Conservation (phyloP, 768 basidiomycete genomes). For the Lentinula boryana region DNA sequence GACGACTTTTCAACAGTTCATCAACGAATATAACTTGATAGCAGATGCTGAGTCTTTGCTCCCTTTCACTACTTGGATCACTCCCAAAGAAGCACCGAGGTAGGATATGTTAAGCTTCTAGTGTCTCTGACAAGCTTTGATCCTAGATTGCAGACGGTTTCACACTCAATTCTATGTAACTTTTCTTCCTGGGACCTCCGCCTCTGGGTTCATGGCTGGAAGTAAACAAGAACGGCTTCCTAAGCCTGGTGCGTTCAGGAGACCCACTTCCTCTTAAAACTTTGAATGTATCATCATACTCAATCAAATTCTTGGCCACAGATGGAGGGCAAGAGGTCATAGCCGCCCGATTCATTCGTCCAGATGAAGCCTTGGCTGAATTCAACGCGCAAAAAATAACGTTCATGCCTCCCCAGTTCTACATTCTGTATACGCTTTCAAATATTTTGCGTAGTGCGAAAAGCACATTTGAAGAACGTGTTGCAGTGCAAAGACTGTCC, state of each 20-base stretch:
- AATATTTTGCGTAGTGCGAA: slow-evolving; percentile 37
- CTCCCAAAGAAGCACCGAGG: slow-evolving; percentile 52
- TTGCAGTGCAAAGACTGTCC: slow-evolving; percentile 40
- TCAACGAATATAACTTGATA: slow-evolving; percentile 36
- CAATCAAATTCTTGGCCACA: slow-evolving; percentile 5
- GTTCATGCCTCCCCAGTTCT: slow-evolving; percentile 73
- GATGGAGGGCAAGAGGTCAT: slow-evolving; percentile 70
- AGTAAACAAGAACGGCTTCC: slow-evolving; percentile 52
- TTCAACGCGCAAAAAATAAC: slow-evolving; percentile 44
- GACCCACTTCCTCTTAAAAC: neutral
- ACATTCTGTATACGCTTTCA: slow-evolving; percentile 58
- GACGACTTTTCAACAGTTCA: slow-evolving; percentile 46
- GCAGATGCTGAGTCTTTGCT: slow-evolving; percentile 42
- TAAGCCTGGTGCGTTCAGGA: slow-evolving; percentile 37
- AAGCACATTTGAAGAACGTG: slow-evolving; percentile 40
- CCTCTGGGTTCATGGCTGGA: slow-evolving; percentile 47
- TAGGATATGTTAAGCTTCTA: slow-evolving; percentile 18
- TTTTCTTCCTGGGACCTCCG: slow-evolving; percentile 43
- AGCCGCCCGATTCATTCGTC: slow-evolving; percentile 60
- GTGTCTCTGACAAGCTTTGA: neutral
- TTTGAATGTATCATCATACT: neutral
- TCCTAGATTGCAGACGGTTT: slow-evolving; percentile 47
- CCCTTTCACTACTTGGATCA: slow-evolving; percentile 76
- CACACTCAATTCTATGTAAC: slow-evolving; percentile 65
- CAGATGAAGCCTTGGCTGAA: slow-evolving; percentile 44